A percentile compares a stretch with the other conserved stretches of the same genome.
phyloP scores from a whole-genome alignment of 2,329 filamentous ascomycete species.

The Phyllosticta citrichinensis region DNA sequence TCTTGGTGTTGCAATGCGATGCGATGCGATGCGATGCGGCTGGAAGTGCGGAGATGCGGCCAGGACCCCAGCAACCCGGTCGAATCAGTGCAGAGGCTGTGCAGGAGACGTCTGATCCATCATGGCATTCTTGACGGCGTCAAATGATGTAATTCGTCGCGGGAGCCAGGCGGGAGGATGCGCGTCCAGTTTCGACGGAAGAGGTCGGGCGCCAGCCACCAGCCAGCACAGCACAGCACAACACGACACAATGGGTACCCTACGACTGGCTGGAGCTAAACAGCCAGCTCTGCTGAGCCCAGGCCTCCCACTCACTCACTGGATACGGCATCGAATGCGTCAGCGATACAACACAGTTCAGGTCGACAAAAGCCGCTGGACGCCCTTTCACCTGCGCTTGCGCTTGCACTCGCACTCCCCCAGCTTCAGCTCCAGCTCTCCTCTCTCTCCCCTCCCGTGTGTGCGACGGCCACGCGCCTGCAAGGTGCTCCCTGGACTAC shows the following conservation, averaged over 20 bases:
- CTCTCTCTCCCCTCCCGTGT: background rate
- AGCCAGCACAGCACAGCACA: no score
- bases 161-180: no score
- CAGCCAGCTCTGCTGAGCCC: no score
- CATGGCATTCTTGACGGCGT: background rate
- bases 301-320: background rate
- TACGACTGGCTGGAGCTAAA: no score
- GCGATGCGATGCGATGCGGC: background rate
- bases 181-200: no score
- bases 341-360: background rate
- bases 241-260: no score
- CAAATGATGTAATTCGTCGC: no score
- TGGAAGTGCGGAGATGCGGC: background rate
- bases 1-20: background rate
- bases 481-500: background rate
- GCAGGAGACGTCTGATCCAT: background rate
- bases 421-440: background rate
- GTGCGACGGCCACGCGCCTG: background rate
- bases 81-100: background rate
- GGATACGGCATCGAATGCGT: background rate
- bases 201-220: no score
- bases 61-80: background rate
- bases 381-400: background rate
- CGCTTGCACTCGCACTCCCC: background rate
- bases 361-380: background rate